These are phyloP conservation scores for Acacia concinna DNA, from an alignment of 331 rosid species.

Conservation along the genomic window DNA sequence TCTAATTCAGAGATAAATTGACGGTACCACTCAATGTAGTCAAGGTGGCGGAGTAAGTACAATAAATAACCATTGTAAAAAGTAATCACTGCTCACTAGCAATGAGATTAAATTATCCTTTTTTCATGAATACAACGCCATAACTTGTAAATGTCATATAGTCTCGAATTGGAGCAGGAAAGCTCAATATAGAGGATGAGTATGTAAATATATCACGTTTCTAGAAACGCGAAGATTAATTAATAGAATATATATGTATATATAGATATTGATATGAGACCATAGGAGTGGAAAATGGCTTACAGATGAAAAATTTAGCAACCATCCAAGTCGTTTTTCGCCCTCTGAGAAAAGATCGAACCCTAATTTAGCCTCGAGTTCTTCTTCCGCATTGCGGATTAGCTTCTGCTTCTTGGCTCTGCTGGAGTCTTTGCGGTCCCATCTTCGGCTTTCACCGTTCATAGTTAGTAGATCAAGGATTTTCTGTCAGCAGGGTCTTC, in stretches of 20 bases:
- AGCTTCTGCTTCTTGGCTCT: conserved; percentile 68
- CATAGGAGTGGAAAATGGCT: conserved; percentile 30
- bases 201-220: background rate
- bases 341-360: conserved; percentile 85
- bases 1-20: background rate
- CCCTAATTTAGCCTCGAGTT: conserved; percentile 81
- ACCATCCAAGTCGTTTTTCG: conserved; percentile 89
- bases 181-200: background rate
- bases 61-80: background rate
- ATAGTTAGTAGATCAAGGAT: conserved; percentile 28
- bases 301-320: conserved; percentile 76
- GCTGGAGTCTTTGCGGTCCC: conserved; percentile 49
- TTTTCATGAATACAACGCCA: background rate
- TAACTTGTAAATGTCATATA: background rate
- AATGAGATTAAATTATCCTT: background rate
- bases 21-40: background rate
- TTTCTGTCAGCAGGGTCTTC: background rate
- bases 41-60: background rate
- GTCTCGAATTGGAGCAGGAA: background rate
- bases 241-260: background rate
- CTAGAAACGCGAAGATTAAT: background rate
- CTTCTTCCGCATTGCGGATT: conserved; percentile 75
- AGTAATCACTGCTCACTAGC: background rate
- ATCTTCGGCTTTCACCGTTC: conserved; percentile 55
- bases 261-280: background rate